Evolutionary conservation across 345 rosid species (phyloP).

Genomic region (Excoecaria agallocha): DNA sequence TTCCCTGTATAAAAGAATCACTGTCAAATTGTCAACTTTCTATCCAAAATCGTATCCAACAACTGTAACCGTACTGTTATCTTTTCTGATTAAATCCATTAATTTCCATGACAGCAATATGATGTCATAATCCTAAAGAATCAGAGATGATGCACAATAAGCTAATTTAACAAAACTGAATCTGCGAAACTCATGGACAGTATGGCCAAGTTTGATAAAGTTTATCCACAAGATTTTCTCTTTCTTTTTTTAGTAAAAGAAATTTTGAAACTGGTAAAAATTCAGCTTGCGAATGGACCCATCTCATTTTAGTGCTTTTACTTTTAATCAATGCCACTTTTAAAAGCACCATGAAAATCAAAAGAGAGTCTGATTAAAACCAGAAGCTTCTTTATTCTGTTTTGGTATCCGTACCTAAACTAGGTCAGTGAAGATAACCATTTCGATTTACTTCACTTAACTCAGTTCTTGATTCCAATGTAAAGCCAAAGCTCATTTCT

Average conservation of each 20-base stretch:
- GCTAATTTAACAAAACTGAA: neutral
- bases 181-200: neutral
- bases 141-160: too few relatives aligned
- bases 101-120: neutral
- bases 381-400: slow-evolving; percentile 23
- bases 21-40: neutral
- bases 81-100: neutral
- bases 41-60: neutral
- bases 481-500: neutral
- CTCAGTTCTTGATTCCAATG: neutral
- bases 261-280: too few relatives aligned
- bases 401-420: slow-evolving; percentile 11
- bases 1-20: neutral
- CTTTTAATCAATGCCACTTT: neutral
- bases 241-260: neutral
- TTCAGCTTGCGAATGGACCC: neutral
- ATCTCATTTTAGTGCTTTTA: neutral
- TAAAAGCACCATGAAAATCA: neutral
- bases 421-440: slow-evolving; percentile 5
- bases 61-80: neutral
- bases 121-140: too few relatives aligned
- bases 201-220: slow-evolving; percentile 2
- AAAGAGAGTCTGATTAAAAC: neutral
- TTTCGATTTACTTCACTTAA: neutral
- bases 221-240: neutral